These are phyloP conservation scores for Colletotrichum sidae DNA, from an alignment of 2,329 filamentous ascomycete species.

Conservation along the genomic window DNA sequence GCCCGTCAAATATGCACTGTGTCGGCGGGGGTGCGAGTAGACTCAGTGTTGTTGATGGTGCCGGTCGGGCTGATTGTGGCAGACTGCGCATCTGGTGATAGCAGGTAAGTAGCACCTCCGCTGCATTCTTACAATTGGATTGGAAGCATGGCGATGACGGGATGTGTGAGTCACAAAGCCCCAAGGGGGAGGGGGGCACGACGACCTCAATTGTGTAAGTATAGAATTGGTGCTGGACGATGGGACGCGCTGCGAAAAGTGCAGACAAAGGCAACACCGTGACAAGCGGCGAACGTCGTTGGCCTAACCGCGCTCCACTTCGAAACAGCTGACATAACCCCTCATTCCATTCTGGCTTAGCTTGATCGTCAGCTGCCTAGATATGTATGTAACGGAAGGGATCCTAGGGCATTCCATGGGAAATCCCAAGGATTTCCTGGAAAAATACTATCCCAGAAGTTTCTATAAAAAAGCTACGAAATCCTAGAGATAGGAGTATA, in stretches of 20 bases:
- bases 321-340: conserved; percentile 26
- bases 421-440: too few relatives aligned
- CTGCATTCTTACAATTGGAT: too few relatives aligned
- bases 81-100: too few relatives aligned
- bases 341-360: conserved; percentile 18
- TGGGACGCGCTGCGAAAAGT: conserved; percentile 1
- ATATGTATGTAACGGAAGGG: neutral
- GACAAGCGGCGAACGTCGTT: conserved; percentile 14
- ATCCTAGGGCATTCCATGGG: too few relatives aligned
- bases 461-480: too few relatives aligned
- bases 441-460: too few relatives aligned
- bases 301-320: conserved; percentile 15
- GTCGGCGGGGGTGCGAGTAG: neutral
- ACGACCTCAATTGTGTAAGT: neutral
- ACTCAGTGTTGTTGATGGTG: neutral
- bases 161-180: too few relatives aligned
- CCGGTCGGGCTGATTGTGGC: neutral
- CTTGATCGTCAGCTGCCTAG: neutral
- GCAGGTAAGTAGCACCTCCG: too few relatives aligned
- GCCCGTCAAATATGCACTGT: conserved; percentile 5
- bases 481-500: too few relatives aligned
- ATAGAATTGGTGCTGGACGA: conserved; percentile 15
- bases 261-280: conserved; percentile 12
- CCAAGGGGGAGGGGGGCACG: too few relatives aligned
- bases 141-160: too few relatives aligned